Evolutionary conservation across 805 yeast genomes (phyloP).

Genomic region (Yamadazyma kitorensis): DNA sequence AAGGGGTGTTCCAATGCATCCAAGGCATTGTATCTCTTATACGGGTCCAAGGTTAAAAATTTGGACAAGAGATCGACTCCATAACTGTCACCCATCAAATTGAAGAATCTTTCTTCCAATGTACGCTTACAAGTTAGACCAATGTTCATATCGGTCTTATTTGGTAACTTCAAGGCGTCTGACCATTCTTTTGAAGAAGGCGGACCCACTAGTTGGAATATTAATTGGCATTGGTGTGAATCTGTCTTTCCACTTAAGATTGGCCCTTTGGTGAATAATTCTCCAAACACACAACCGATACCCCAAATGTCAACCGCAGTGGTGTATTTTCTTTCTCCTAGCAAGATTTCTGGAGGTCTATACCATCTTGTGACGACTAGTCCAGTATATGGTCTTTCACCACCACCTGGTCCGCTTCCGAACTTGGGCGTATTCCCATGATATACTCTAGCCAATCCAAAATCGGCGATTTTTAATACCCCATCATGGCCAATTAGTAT

Average conservation of each 20-base stretch:
- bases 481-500: conserved; percentile 78
- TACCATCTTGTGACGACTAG: conserved; percentile 96
- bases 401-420: conserved; percentile 57
- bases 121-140: conserved; percentile 47
- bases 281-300: conserved; percentile 93
- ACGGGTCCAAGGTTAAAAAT: conserved; percentile 68
- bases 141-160: conserved; percentile 43
- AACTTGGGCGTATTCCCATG: conserved; percentile 58
- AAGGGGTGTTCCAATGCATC: conserved; percentile 72
- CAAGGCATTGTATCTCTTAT: conserved; percentile 69
- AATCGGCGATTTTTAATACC: conserved; percentile 85
- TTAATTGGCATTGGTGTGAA: conserved; percentile 78
- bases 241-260: conserved; percentile 84
- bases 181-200: conserved; percentile 67
- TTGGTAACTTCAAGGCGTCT: conserved; percentile 55
- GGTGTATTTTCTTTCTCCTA: conserved; percentile 84
- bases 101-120: conserved; percentile 48
- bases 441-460: conserved; percentile 83
- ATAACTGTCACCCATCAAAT: conserved; percentile 36
- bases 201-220: conserved; percentile 79
- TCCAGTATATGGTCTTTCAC: conserved; percentile 51
- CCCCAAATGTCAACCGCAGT: conserved; percentile 99
- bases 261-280: conserved; percentile 77
- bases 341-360: conserved; percentile 87
- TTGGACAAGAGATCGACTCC: conserved; percentile 60